Conservation (phyloP, 129 eudicot genomes). For the Smallanthus sonchifolius region DNA sequence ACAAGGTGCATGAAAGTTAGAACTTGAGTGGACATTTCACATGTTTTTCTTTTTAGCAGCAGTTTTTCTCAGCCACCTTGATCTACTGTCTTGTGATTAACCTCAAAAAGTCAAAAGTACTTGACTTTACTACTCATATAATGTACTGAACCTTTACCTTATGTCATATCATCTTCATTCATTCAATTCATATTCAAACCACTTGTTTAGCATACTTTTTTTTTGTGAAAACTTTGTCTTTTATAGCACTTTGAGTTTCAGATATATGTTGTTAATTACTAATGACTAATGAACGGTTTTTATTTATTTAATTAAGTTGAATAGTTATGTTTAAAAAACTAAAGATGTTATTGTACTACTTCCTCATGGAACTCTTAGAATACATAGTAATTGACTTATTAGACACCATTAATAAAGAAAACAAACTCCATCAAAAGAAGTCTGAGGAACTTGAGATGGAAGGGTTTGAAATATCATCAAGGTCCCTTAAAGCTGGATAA, state of each 20-base stretch:
- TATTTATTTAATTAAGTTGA: no score
- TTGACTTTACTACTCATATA: slow-evolving; percentile 17
- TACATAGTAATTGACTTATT: slow-evolving; percentile 3
- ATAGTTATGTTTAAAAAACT: neutral
- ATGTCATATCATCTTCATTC: slow-evolving; percentile 1
- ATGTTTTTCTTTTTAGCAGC: slow-evolving; percentile 36
- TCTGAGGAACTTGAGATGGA: slow-evolving; percentile 42
- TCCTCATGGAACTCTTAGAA: slow-evolving; percentile 8
- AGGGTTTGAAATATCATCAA: slow-evolving; percentile 58
- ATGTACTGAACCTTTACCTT: slow-evolving; percentile 8
- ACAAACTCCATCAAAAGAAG: slow-evolving; percentile 25
- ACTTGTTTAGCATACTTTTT: slow-evolving; percentile 10
- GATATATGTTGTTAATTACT: neutral
- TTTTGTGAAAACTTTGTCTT: neutral
- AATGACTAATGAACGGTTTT: neutral
- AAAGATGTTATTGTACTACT: slow-evolving; percentile 7
- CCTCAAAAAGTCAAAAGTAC: slow-evolving; percentile 19
- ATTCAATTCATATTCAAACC: neutral
- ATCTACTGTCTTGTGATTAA: slow-evolving; percentile 19
- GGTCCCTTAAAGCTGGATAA: slow-evolving; percentile 52
- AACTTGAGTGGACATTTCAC: slow-evolving; percentile 23
- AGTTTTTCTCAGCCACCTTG: slow-evolving; percentile 25
- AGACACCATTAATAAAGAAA: slow-evolving; percentile 20
- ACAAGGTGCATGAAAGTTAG: slow-evolving; percentile 25
- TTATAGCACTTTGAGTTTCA: slow-evolving; percentile 2